Conservation (phyloP, 345 rosid species). For the Euphorbia peplus region DNA sequence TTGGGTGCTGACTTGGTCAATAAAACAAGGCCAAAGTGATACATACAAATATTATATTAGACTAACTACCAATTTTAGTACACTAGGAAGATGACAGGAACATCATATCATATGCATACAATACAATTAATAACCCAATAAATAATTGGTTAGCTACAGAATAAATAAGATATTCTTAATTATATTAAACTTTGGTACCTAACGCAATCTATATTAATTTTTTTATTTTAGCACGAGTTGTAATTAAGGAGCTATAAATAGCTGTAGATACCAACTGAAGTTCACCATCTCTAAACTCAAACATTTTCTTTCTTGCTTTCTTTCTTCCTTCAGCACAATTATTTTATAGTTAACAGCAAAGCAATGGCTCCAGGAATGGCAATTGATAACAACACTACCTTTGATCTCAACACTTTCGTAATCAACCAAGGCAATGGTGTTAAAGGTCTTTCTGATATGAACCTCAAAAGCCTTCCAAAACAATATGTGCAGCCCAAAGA, state of each 20-base stretch:
- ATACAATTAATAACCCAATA: too few relatives aligned
- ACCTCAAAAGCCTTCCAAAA: conserved; percentile 19
- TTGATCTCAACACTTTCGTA: conserved; percentile 19
- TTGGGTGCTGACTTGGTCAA: neutral
- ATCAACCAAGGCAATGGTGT: conserved; percentile 22
- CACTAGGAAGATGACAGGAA: neutral
- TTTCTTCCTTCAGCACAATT: too few relatives aligned
- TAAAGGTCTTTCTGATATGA: conserved; percentile 23
- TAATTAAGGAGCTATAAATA: neutral
- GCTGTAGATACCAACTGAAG: too few relatives aligned
- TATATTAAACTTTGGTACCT: too few relatives aligned
- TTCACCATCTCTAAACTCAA: neutral
- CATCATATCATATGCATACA: too few relatives aligned
- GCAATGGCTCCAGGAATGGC: conserved; percentile 19
- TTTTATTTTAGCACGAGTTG: too few relatives aligned
- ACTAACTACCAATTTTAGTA: neutral
- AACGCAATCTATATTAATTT: too few relatives aligned
- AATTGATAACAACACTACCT: neutral
- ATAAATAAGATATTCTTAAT: too few relatives aligned
- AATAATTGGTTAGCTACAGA: too few relatives aligned
- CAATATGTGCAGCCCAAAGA: conserved; percentile 20
- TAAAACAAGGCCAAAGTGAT: too few relatives aligned
- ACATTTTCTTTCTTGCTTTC: too few relatives aligned
- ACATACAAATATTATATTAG: too few relatives aligned
- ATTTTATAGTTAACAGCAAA: neutral